Evolutionary conservation across 2,329 filamentous ascomycete genomes (phyloP).

Genomic region (Penicillium sp.): DNA sequence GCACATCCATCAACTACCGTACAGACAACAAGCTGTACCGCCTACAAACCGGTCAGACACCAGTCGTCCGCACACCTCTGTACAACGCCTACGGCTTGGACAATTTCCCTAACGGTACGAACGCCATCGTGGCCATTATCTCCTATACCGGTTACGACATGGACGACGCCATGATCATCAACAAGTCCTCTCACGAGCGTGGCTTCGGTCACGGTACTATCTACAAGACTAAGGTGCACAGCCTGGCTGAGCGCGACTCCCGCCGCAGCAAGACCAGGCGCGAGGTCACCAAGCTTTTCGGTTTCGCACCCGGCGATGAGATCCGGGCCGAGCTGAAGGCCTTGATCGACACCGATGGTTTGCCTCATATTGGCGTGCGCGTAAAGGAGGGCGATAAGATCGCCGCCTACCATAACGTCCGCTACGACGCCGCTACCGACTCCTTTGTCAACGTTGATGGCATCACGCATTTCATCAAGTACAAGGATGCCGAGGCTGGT

Average conservation of each 20-base stretch:
- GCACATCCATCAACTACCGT: slow-evolving; percentile 78
- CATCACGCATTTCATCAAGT: slow-evolving; percentile 84
- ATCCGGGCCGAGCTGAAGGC: slow-evolving; percentile 71
- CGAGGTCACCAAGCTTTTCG: slow-evolving; percentile 80
- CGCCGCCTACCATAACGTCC: slow-evolving; percentile 87
- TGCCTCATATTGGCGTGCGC: slow-evolving; percentile 77
- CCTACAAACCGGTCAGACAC: slow-evolving; percentile 93
- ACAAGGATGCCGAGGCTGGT: slow-evolving; percentile 87
- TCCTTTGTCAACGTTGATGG: slow-evolving; percentile 85
- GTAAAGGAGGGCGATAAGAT: slow-evolving; percentile 81
- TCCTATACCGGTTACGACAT: slow-evolving; percentile 99
- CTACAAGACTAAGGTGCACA: slow-evolving; percentile 95
- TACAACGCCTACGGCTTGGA: slow-evolving; percentile 97
- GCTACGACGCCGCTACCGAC: slow-evolving; percentile 69
- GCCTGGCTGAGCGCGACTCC: slow-evolving; percentile 75
- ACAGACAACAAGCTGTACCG: slow-evolving; percentile 98
- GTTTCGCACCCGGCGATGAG: slow-evolving; percentile 78
- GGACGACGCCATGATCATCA: slow-evolving; percentile 99
- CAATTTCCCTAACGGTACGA: slow-evolving; percentile 96
- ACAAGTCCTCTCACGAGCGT: slow-evolving; percentile 94
- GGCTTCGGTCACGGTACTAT: slow-evolving; percentile 95
- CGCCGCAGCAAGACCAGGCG: slow-evolving; percentile 67
- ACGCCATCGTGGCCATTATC: slow-evolving; percentile 94
- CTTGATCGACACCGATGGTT: slow-evolving; percentile 82
- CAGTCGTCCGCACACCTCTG: slow-evolving; percentile 85